Evolutionary conservation across 441 rosid species (phyloP).

Genomic region (Jatropha podagrica): DNA sequence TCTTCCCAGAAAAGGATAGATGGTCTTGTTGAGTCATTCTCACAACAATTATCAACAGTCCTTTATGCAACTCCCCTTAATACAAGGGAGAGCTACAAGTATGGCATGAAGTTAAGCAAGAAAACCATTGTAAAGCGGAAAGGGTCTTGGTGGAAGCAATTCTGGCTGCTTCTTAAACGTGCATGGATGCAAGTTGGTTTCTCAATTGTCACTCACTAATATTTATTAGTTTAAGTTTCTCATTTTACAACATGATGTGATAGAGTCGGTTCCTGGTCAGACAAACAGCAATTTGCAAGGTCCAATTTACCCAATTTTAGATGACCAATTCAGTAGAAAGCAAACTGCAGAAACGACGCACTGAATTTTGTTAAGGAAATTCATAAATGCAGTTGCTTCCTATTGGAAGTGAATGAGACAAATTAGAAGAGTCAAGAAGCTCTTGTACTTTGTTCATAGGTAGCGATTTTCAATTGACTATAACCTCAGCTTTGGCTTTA

Average conservation of each 20-base stretch:
- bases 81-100: slow-evolving; percentile 33
- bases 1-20: slow-evolving; percentile 82
- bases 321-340: slow-evolving; percentile 13
- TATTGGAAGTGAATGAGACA: background rate
- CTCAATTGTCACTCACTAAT: slow-evolving; percentile 18
- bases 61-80: slow-evolving; percentile 70
- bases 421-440: background rate
- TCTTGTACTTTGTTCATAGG: background rate
- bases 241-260: slow-evolving; percentile 10
- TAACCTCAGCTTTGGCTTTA: slow-evolving; percentile 15
- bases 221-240: slow-evolving; percentile 5
- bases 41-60: slow-evolving; percentile 51
- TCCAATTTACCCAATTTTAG: slow-evolving; percentile 2
- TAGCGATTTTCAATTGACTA: background rate
- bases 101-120: slow-evolving; percentile 38
- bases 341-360: background rate
- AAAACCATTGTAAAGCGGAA: slow-evolving; percentile 45
- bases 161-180: slow-evolving; percentile 78
- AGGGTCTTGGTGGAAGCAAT: slow-evolving; percentile 87
- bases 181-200: slow-evolving; percentile 93
- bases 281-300: background rate
- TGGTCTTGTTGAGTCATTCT: slow-evolving; percentile 81
- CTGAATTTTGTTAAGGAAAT: slow-evolving; percentile 4
- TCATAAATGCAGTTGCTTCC: background rate
- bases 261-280: background rate